Base-by-base conservation (phyloP, 306 rosid genomes). In the Dicorynia guianensis region DNA sequence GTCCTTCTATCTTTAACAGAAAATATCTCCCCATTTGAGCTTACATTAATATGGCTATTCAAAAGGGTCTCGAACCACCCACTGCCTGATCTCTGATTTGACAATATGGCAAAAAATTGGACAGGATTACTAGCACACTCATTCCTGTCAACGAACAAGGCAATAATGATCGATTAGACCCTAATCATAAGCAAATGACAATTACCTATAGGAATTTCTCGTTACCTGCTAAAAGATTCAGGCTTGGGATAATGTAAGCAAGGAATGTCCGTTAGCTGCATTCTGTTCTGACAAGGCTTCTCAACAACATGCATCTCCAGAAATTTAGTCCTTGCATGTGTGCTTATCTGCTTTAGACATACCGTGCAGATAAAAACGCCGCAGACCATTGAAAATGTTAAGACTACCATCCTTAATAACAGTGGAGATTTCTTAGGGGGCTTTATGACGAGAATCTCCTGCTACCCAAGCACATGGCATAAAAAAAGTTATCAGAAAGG, bases 31-130 rank as follows among this genome's bases (percentile, higher is more conserved):
- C 97, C 99, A 44, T 95, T 89, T 25, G 99, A 92, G 84, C 97
- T 90, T 35, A 89, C 90, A 82, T 95, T 90, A 48, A 63, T 58
- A 78, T 90, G 99, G 83, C 97, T 92, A 77, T 92, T 92, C 59
- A 92, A 65, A 63, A 95, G 87, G 83, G 97, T 95, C 82, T 95
- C 99, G 14, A 95, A 92, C 97, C 97, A 89, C 66, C 99, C 99
- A 76, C 99, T 92, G 66, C 97, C 97, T 0, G 97, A 95, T 85
- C 97, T 89, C 84, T 92, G 99, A 92, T 87, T 90, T 30, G 97
- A 92, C 74, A 95, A 76, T 63, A 95, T 87, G 49, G 88, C 92
- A 74, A 92, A 95, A 78, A 89, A 90, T 61, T 79, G 77, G 62
- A 95, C 97, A 78, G 99, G 93, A 89, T 92, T 92, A 7, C 36